Percentiles rank a stretch among this genome's conserved stretches.
These are phyloP conservation scores for Aulographum hederae DNA, from an alignment of 2,329 filamentous ascomycete species.

Conservation along the genomic window DNA sequence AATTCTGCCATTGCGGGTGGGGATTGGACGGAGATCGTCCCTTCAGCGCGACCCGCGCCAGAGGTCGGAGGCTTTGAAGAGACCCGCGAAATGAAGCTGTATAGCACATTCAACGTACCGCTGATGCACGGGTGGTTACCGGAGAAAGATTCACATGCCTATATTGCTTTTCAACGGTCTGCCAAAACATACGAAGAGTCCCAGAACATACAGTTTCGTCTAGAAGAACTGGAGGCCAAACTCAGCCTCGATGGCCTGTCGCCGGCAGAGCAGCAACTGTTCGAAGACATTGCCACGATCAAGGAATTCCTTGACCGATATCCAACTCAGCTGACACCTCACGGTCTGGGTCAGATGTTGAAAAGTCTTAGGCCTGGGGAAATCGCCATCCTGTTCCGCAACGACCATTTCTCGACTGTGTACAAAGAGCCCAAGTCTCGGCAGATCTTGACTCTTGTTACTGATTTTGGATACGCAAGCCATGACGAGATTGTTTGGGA, in stretches of 20 bases:
- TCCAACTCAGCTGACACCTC: conserved; percentile 71
- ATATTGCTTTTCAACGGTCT: conserved; percentile 51
- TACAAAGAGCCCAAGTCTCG: conserved; percentile 71
- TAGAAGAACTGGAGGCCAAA: conserved; percentile 76
- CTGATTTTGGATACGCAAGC: conserved; percentile 73
- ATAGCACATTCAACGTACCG: conserved; percentile 74
- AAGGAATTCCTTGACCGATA: conserved; percentile 65
- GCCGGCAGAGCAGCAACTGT: conserved; percentile 55
- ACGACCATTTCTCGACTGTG: conserved; percentile 90
- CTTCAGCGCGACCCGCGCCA: conserved; percentile 21
- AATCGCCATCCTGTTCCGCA: conserved; percentile 83
- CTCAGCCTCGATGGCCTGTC: conserved; percentile 41
- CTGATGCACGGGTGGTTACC: conserved; percentile 90
- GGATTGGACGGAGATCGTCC: conserved; percentile 17
- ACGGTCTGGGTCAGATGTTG: conserved; percentile 59
- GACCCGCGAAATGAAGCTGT: conserved; percentile 77
- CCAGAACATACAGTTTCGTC: conserved; percentile 71
- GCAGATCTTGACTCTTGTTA: conserved; percentile 68
- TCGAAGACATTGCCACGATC: conserved; percentile 70
- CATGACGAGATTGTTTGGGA: conserved; percentile 96
- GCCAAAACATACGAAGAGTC: conserved; percentile 82
- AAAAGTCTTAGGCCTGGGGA: conserved; percentile 56
- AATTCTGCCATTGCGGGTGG: conserved; percentile 11
- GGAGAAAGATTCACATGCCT: conserved; percentile 43
- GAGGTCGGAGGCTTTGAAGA: conserved; percentile 64